Evolutionary conservation across 116 monocot genomes (phyloP), one percentile per base, ranked within the genome.

Genomic region (Posidonia oceanica): DNA sequence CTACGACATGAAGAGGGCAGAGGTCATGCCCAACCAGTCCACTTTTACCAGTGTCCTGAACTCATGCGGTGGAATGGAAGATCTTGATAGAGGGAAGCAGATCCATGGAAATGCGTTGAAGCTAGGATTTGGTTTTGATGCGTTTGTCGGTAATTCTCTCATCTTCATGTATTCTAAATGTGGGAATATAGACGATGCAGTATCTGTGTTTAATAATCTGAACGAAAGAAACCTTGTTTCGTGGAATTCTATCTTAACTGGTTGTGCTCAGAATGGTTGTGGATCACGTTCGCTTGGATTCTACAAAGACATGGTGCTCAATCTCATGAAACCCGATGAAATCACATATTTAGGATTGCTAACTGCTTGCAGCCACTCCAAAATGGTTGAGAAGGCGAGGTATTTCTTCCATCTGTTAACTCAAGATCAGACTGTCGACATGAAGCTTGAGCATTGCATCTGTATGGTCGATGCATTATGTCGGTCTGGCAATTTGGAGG

Each of bases 381-480:
- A 79, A 69, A 77, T 89, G 83, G 82, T 83, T 58, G 87, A 85
- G 37, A 85, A 76, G 69, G 94, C 87, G 62, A 84, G 81, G 23
- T 74, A 83, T 23, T 54, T 79, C 61, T 94, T 86, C 76, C 64
- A 75, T 40, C 18, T 76, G 52, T 69, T 94, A 61, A 69, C 52
- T 18, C 62, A 72, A 16, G 84, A 89, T 69, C 57, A 69, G 61
- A 75, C 59, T 38, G 41, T 85, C 67, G 66, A 74, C 29, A 3
- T 81, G 39, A 87, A 74, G 78, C 73, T 69, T 15, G 89, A 87
- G 76, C 89, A 89, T 64, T 87, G 77, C 72, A 85, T 75, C 70
- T 87, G 81, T 74, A 87, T 89, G 89, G 89, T 93, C 18, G 89
- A 93, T 72, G 70, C 81, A 62, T 78, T 93, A 23, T 86, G 87